phyloP scores from a whole-genome alignment of 148 eudicot genomes.

The Cornus controversa region DNA sequence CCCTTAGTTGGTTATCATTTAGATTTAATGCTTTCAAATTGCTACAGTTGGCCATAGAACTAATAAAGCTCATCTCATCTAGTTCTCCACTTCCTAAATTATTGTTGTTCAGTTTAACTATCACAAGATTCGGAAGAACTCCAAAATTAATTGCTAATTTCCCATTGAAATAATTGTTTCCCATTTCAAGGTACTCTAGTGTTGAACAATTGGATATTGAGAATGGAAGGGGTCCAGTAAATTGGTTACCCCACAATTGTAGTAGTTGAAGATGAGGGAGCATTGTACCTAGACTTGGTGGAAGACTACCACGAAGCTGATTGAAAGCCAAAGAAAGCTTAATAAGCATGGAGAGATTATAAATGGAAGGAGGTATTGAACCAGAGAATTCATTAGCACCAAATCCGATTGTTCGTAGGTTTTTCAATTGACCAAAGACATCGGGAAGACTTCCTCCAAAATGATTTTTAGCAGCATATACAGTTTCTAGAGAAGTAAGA shows the following conservation, averaged over 20 bases:
- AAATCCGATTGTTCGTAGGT: background rate
- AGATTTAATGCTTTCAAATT: no score
- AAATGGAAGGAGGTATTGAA: background rate
- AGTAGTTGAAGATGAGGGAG: background rate
- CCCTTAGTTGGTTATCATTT: no score
- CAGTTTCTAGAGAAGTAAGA: background rate
- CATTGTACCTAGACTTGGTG: background rate
- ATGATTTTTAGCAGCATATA: background rate
- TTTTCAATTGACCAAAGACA: background rate
- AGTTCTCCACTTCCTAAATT: no score
- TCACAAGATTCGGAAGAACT: no score
- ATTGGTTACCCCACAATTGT: background rate
- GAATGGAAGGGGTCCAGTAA: conserved; percentile 6
- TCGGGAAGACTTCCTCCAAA: background rate
- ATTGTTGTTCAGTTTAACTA: no score
- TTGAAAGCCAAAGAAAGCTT: background rate
- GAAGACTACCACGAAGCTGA: background rate
- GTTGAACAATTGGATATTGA: background rate
- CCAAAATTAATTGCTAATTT: no score
- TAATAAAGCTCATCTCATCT: no score
- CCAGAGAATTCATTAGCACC: background rate
- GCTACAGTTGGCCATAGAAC: no score
- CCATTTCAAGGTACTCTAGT: background rate
- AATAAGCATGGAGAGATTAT: background rate
- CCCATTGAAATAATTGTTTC: no score